Percentiles rank a stretch among this genome's conserved stretches.
These are phyloP conservation scores for Tephrocybe sp. DNA, from an alignment of 768 basidiomycete genomes.

Conservation along the genomic window DNA sequence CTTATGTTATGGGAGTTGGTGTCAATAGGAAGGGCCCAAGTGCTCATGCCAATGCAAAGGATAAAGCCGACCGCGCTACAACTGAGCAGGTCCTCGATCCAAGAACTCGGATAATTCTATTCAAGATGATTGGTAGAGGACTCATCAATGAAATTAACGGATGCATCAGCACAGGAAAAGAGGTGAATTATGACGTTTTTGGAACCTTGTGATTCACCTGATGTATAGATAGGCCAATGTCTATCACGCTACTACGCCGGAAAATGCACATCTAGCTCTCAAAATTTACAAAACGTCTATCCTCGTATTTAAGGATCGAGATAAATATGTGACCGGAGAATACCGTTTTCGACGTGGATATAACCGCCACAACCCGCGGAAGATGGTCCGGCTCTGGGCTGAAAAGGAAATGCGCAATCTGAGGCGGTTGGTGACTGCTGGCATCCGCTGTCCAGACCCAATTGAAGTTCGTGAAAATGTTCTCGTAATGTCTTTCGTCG, in stretches of 20 bases:
- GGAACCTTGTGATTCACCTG: not conserved
- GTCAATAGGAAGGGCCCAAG: slow-evolving; percentile 93
- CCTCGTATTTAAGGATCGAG: slow-evolving; percentile 95
- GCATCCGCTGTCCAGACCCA: slow-evolving; percentile 84
- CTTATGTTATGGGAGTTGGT: slow-evolving; percentile 68
- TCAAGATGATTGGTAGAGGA: slow-evolving; percentile 94
- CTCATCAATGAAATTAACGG: slow-evolving; percentile 90
- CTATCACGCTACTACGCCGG: slow-evolving; percentile 77
- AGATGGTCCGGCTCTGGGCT: slow-evolving; percentile 99
- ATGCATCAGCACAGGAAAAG: slow-evolving; percentile 97
- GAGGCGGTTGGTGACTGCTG: slow-evolving; percentile 79
- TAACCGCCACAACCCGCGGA: slow-evolving; percentile 88
- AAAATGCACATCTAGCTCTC: slow-evolving; percentile 71
- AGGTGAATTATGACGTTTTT: slow-evolving; percentile 45
- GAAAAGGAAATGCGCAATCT: slow-evolving; percentile 99
- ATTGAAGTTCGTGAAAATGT: slow-evolving; percentile 96
- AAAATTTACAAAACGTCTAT: slow-evolving; percentile 99
- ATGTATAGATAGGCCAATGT: slow-evolving; percentile 78
- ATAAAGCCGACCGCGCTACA: slow-evolving; percentile 96
- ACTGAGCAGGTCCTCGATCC: slow-evolving; percentile 97
- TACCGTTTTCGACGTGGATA: slow-evolving; percentile 93
- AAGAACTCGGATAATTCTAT: slow-evolving; percentile 89
- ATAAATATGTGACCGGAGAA: slow-evolving; percentile 94
- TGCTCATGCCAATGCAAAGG: slow-evolving; percentile 85
- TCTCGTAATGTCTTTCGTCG: slow-evolving; percentile 92